Conservation (phyloP, 257 asterid species). For the Striga asiatica region DNA sequence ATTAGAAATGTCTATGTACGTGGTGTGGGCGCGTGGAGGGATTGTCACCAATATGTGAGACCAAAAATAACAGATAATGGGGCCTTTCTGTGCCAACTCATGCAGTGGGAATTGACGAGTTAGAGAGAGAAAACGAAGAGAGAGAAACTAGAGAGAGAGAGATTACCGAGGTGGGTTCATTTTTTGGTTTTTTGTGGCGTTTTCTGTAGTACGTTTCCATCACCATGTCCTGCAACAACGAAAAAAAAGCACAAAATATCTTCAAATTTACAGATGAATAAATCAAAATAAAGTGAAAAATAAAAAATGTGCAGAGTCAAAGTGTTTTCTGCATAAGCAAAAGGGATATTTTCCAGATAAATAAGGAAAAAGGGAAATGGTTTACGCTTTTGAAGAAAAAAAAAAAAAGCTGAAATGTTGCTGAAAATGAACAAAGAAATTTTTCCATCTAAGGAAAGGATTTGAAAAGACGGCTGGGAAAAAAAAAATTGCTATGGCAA, state of each 20-base stretch:
- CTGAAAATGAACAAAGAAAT: too few relatives aligned
- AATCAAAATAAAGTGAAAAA: background rate
- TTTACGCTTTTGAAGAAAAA: conserved; percentile 15
- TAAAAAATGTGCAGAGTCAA: background rate
- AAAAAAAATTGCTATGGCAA: too few relatives aligned
- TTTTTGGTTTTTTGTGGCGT: conserved; percentile 34
- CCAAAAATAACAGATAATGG: conserved; percentile 24
- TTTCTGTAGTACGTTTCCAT: conserved; percentile 68
- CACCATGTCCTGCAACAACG: conserved; percentile 28
- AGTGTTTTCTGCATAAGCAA: too few relatives aligned
- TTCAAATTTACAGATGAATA: background rate
- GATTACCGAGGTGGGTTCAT: conserved; percentile 25
- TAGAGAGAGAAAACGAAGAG: conserved; percentile 18
- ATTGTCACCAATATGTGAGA: conserved; percentile 2
- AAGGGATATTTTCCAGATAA: too few relatives aligned
- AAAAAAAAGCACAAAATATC: background rate
- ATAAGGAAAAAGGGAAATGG: conserved; percentile 17
- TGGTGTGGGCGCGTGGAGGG: conserved; percentile 24
- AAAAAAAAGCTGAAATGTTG: too few relatives aligned
- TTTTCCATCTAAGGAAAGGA: too few relatives aligned
- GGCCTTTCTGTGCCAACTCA: conserved; percentile 13
- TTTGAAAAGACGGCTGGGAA: too few relatives aligned
- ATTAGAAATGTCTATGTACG: too few relatives aligned
- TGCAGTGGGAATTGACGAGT: conserved; percentile 19
- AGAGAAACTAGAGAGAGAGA: conserved; percentile 20